phyloP scores from a whole-genome alignment of 345 rosid species.

The Limnanthes douglasii region DNA sequence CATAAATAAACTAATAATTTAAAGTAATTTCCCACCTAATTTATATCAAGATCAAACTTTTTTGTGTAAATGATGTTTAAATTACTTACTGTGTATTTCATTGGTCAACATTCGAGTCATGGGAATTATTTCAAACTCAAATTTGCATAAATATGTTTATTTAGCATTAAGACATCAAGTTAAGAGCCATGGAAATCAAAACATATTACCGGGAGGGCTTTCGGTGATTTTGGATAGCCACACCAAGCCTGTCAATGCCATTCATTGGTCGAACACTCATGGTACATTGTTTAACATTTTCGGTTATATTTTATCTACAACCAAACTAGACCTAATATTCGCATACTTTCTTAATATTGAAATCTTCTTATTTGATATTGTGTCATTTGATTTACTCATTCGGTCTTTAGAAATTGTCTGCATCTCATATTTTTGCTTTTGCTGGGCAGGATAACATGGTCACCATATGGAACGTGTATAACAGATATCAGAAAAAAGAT shows the following conservation, averaged over 20 bases:
- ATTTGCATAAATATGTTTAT: conserved; percentile 22
- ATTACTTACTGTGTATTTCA: conserved; percentile 4
- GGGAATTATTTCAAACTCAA: conserved; percentile 41
- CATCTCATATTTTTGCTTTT: conserved; percentile 91
- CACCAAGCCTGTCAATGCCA: conserved; percentile 54
- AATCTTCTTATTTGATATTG: conserved; percentile 1
- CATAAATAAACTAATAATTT: too few relatives aligned
- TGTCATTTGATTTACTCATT: conserved; percentile 20
- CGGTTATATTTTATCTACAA: neutral
- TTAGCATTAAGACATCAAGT: conserved; percentile 22
- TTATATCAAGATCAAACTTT: too few relatives aligned
- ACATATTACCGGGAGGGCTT: conserved; percentile 29
- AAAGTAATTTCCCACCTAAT: too few relatives aligned
- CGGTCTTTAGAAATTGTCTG: conserved; percentile 33
- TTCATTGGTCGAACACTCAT: conserved; percentile 62
- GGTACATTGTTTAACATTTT: conserved; percentile 23
- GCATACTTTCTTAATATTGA: too few relatives aligned
- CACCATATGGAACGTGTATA: conserved; percentile 79
- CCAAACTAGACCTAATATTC: too few relatives aligned
- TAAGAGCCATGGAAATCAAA: conserved; percentile 12
- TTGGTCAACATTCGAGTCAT: too few relatives aligned
- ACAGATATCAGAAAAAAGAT: conserved; percentile 37
- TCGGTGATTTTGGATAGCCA: conserved; percentile 37
- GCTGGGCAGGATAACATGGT: conserved; percentile 62
- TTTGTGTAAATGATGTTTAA: too few relatives aligned